Conservation (phyloP, 2,329 filamentous ascomycete species). For the Graphium sp. region DNA sequence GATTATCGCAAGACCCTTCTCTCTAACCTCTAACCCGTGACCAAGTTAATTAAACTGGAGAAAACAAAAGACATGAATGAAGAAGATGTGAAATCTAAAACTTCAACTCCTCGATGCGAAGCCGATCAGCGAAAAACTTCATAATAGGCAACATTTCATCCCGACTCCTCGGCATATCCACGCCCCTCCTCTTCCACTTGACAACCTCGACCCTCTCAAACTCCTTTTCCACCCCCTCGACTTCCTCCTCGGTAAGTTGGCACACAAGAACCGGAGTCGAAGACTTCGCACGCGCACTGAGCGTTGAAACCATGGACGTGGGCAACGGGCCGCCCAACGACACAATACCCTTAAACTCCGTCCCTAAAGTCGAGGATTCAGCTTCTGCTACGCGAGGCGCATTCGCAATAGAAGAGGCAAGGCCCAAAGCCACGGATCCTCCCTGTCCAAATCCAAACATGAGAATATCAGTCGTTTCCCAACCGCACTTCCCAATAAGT, state of each 20-base stretch:
- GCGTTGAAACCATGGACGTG: slow-evolving; percentile 26
- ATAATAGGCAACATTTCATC: slow-evolving; percentile 87
- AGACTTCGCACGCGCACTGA: slow-evolving; percentile 31
- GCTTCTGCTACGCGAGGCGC: slow-evolving; percentile 17
- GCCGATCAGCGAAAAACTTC: slow-evolving; percentile 52
- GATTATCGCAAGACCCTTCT: too few species aligned
- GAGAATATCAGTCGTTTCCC: slow-evolving; percentile 40
- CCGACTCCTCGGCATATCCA: slow-evolving; percentile 66
- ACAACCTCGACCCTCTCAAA: slow-evolving; percentile 53
- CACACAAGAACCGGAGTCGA: slow-evolving; percentile 46
- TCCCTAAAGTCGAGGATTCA: slow-evolving; percentile 6
- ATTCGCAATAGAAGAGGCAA: slow-evolving; percentile 26
- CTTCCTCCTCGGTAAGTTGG: slow-evolving; percentile 41
- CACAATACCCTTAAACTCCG: slow-evolving; percentile 36
- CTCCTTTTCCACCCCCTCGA: slow-evolving; percentile 45
- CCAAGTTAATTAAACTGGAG: too few species aligned
- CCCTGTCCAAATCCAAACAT: slow-evolving; percentile 54
- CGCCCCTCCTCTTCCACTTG: slow-evolving; percentile 52
- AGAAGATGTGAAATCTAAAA: too few species aligned
- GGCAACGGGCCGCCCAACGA: slow-evolving; percentile 46
- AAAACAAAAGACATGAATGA: too few species aligned
- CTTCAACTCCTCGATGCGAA: too few species aligned
- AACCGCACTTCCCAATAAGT: slow-evolving; percentile 39
- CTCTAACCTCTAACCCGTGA: too few species aligned
- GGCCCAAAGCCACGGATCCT: slow-evolving; percentile 41